Percentiles rank a stretch among this genome's conserved stretches.
phyloP scores from a whole-genome alignment of 2,329 filamentous ascomycete genomes.

The Fusarium sarcochroum region DNA sequence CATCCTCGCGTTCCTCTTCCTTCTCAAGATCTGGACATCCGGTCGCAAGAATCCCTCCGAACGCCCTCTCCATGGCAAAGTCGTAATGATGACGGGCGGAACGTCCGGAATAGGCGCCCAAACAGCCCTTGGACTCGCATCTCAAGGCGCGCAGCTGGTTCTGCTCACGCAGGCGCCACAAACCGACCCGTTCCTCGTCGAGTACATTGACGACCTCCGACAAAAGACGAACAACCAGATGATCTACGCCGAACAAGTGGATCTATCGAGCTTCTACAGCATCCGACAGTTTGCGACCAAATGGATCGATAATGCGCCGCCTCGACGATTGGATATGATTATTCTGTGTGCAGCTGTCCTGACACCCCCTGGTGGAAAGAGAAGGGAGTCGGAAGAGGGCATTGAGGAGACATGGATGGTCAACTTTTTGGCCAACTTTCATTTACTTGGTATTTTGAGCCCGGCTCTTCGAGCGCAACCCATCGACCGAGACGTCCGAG shows the following conservation, averaged over 20 bases:
- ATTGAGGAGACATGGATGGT: slow-evolving; percentile 93
- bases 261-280: slow-evolving; percentile 89
- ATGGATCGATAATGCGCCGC: slow-evolving; percentile 97
- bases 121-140: slow-evolving; percentile 80
- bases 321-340: slow-evolving; percentile 89
- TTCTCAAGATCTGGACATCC: slow-evolving; percentile 81
- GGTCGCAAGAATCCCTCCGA: slow-evolving; percentile 83
- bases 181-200: slow-evolving; percentile 88
- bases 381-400: slow-evolving; percentile 78
- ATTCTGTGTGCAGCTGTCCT: slow-evolving; percentile 87
- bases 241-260: slow-evolving; percentile 95
- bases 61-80: slow-evolving; percentile 90
- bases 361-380: slow-evolving; percentile 75
- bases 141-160: slow-evolving; percentile 88
- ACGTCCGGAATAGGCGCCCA: slow-evolving; percentile 92
- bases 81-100: slow-evolving; percentile 93
- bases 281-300: slow-evolving; percentile 94
- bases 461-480: slow-evolving; percentile 93
- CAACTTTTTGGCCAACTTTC: slow-evolving; percentile 97
- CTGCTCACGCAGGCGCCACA: slow-evolving; percentile 87
- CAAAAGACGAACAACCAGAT: slow-evolving; percentile 82
- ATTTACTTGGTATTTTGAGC: slow-evolving; percentile 90
- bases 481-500: slow-evolving; percentile 90
- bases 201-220: slow-evolving; percentile 92
- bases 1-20: slow-evolving; percentile 56